Conservation (phyloP, 352 stramenopile genomes). For the Phytophthora hybrid region DNA sequence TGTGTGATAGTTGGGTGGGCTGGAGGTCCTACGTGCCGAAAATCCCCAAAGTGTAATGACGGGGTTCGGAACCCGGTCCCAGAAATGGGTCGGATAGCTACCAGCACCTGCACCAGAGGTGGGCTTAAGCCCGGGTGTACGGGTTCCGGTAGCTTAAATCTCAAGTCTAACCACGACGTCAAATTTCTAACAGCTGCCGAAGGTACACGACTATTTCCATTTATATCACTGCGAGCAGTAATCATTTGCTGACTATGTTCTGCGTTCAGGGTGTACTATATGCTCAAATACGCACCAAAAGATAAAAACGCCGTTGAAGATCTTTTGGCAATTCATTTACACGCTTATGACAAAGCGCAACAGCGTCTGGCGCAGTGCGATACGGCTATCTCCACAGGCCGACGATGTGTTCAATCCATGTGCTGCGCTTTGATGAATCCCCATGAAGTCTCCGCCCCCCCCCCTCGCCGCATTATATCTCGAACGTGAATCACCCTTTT, state of each 20-base stretch:
- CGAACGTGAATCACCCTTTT: slow-evolving; percentile 2
- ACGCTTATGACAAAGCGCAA: slow-evolving; percentile 17
- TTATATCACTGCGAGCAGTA: neutral
- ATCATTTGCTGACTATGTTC: neutral
- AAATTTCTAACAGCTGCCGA: neutral
- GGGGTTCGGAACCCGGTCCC: no score
- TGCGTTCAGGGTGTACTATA: slow-evolving; percentile 11
- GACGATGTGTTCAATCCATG: slow-evolving; percentile 17
- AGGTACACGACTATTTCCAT: neutral
- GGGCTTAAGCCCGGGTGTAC: no score
- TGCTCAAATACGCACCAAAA: slow-evolving; percentile 24
- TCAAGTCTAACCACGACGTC: no score
- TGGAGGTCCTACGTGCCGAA: no score
- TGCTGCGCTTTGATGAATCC: slow-evolving; percentile 6
- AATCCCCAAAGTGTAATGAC: no score
- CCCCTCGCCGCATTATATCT: slow-evolving; percentile 2
- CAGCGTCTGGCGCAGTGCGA: neutral
- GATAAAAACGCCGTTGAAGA: slow-evolving; percentile 11
- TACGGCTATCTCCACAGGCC: neutral
- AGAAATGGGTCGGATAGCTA: no score
- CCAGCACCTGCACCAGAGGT: no score
- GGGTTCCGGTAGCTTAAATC: no score
- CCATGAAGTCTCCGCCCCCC: slow-evolving; percentile 8
- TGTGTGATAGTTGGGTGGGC: no score
- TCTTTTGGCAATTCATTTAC: slow-evolving; percentile 6